These are phyloP conservation scores for Ruellia speciosa DNA, from an alignment of 305 asterid genomes.

Conservation along the genomic window DNA sequence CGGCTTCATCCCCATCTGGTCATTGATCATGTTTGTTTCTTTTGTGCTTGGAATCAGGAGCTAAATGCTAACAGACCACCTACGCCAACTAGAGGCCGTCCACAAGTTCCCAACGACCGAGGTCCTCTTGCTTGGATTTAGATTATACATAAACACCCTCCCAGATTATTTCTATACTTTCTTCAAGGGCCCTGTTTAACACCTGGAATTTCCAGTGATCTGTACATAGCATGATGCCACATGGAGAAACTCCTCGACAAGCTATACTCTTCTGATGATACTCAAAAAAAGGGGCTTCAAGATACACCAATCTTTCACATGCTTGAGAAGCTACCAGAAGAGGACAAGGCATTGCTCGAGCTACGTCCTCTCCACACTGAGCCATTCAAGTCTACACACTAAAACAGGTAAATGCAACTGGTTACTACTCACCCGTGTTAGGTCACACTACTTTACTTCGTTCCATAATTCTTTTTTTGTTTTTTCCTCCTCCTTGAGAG, in stretches of 20 bases:
- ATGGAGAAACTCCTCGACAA: slow-evolving; percentile 24
- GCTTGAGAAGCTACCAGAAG: slow-evolving; percentile 19
- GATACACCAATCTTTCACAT: slow-evolving; percentile 23
- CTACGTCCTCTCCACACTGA: background rate
- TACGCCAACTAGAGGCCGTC: slow-evolving; percentile 97
- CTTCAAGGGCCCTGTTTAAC: slow-evolving; percentile 49
- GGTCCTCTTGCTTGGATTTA: slow-evolving; percentile 96
- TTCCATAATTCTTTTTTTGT: no score
- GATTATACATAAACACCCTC: slow-evolving; percentile 24
- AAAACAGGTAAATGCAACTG: slow-evolving; percentile 14
- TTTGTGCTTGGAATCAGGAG: slow-evolving; percentile 45
- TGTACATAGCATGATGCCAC: slow-evolving; percentile 53
- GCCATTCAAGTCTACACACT: no score
- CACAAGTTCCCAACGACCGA: slow-evolving; percentile 79
- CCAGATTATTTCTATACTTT: slow-evolving; percentile 39
- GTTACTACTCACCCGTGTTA: no score
- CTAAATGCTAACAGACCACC: slow-evolving; percentile 96
- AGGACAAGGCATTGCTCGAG: slow-evolving; percentile 15
- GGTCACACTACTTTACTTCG: no score
- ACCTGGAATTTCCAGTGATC: slow-evolving; percentile 56
- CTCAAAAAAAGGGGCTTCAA: slow-evolving; percentile 15
- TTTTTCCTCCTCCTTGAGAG: no score
- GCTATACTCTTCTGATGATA: slow-evolving; percentile 21
- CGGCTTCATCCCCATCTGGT: background rate
- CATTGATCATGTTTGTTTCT: slow-evolving; percentile 9